A percentile compares a stretch with the other conserved stretches of the same genome.
phyloP scores from a whole-genome alignment of 768 basidiomycete species.

The Mycena polygramma region DNA sequence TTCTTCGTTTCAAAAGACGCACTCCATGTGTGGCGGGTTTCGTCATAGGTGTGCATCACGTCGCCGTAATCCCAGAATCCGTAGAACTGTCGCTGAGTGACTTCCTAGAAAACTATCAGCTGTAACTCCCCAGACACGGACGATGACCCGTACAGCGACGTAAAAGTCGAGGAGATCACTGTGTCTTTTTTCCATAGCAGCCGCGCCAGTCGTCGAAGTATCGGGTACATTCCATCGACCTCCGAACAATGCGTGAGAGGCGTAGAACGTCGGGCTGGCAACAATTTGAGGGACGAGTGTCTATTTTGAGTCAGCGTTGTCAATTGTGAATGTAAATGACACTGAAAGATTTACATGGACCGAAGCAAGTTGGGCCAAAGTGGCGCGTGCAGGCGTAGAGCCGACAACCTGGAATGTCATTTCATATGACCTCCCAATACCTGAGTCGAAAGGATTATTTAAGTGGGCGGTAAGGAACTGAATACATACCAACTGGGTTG shows the following conservation, averaged over 20 bases:
- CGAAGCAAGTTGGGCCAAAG: constrained; percentile 46
- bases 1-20: background rate
- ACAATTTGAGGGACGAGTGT: constrained; percentile 50
- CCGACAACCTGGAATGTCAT: constrained; percentile 50
- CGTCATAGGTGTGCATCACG: constrained; percentile 56
- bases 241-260: constrained; percentile 51
- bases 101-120: constrained; percentile 11
- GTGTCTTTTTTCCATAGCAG: constrained; percentile 51
- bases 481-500: constrained; percentile 44
- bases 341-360: constrained; percentile 43
- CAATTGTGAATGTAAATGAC: background rate
- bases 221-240: constrained; percentile 54
- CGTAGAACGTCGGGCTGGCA: constrained; percentile 52
- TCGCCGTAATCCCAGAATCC: constrained; percentile 57
- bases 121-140: background rate
- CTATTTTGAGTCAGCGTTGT: constrained; percentile 35
- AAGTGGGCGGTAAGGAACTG: background rate
- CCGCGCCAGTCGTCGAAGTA: constrained; percentile 47
- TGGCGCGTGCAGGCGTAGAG: constrained; percentile 48
- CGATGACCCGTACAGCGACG: constrained; percentile 33
- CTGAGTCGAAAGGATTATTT: background rate
- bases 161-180: constrained; percentile 55
- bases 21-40: constrained; percentile 55
- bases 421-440: constrained; percentile 54
- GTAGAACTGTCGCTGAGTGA: constrained; percentile 41